A percentile compares a stretch with the other conserved stretches of the same genome.
These are phyloP conservation scores for Rhodamnia rubescens DNA, from an alignment of 345 rosid species.

Conservation along the genomic window DNA sequence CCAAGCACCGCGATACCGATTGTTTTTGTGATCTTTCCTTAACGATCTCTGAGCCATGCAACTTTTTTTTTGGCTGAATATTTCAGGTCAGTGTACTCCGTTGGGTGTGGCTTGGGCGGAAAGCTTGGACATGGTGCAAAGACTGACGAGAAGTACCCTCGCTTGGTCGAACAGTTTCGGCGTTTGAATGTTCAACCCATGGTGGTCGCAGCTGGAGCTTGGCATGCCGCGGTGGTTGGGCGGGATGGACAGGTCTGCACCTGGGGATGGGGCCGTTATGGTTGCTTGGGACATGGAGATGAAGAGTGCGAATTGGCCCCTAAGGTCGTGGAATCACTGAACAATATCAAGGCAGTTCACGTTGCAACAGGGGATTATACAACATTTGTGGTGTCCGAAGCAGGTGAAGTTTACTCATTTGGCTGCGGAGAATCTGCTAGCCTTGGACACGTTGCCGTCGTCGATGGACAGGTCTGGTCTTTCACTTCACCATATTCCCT, in stretches of 20 bases:
- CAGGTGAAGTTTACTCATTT: conserved; percentile 88
- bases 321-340: conserved; percentile 70
- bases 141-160: conserved; percentile 76
- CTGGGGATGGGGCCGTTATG: conserved; percentile 98
- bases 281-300: conserved; percentile 92
- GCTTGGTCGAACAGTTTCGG: conserved; percentile 72
- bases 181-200: conserved; percentile 64
- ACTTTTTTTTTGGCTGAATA: background rate
- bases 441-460: conserved; percentile 63
- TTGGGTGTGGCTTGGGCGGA: conserved; percentile 97
- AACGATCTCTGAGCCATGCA: background rate
- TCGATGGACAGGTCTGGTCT: conserved; percentile 50
- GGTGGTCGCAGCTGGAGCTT: conserved; percentile 91
- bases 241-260: conserved; percentile 89
- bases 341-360: conserved; percentile 63
- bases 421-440: conserved; percentile 92
- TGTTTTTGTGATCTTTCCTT: background rate
- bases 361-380: conserved; percentile 92
- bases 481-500: background rate
- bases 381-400: conserved; percentile 81
- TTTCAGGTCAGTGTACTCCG: conserved; percentile 87
- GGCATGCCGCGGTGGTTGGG: conserved; percentile 98
- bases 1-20: background rate
- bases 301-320: conserved; percentile 75
- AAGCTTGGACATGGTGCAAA: conserved; percentile 88